Evolutionary conservation across 169 alveolate genomes (phyloP).

Genomic region (Plasmodium coatneyi): DNA sequence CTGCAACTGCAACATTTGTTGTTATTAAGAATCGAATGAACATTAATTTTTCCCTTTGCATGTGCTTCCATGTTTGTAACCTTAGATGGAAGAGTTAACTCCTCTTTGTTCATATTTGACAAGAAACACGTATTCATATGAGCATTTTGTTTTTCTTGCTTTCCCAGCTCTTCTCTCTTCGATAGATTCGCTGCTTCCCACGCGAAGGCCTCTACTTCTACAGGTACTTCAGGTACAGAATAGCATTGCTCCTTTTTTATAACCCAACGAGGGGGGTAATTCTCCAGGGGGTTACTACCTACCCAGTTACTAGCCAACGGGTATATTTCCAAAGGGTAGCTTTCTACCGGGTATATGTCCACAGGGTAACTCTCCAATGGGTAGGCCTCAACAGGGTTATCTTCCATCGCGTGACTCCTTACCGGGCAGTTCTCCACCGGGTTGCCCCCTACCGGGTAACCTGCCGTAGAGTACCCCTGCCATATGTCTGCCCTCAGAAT

Average conservation of each 20-base stretch:
- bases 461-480: neutral
- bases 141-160: neutral
- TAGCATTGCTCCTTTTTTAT: neutral
- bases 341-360: neutral
- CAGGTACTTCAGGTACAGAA: neutral
- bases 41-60: neutral
- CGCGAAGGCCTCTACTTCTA: neutral
- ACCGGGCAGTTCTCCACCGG: neutral
- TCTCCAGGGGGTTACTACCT: neutral
- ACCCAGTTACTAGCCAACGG: neutral
- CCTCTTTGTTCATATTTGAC: neutral
- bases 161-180: neutral
- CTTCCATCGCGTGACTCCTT: neutral
- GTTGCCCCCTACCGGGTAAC: neutral
- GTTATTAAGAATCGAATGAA: neutral
- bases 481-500: neutral
- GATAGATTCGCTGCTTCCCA: neutral
- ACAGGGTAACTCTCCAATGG: neutral
- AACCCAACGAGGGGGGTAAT: neutral
- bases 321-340: neutral
- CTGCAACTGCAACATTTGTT: neutral
- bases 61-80: neutral
- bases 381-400: neutral
- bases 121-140: neutral
- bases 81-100: neutral